Conservation (phyloP, 2,329 filamentous ascomycete species). For the Periconia macrospinosa region DNA sequence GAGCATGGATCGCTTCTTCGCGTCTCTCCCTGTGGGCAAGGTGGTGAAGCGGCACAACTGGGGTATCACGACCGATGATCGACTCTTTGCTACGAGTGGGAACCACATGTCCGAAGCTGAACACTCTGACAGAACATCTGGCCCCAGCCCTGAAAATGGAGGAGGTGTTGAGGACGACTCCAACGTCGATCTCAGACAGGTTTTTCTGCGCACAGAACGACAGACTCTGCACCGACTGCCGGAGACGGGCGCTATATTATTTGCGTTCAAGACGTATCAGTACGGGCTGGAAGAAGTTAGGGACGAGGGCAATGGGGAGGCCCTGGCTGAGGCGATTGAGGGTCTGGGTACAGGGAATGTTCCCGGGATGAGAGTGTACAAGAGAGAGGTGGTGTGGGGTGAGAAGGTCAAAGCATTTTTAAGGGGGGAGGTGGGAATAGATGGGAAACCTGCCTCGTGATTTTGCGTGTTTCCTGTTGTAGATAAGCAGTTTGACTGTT, state of each 20-base stretch:
- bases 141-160: not conserved
- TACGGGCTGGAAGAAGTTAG: slow-evolving; percentile 60
- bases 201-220: slow-evolving; percentile 58
- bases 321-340: slow-evolving; percentile 60
- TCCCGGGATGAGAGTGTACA: slow-evolving; percentile 62
- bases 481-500: too few species aligned
- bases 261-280: slow-evolving; percentile 65
- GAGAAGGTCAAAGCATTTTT: slow-evolving; percentile 57
- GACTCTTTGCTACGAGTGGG: slow-evolving; percentile 45
- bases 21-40: slow-evolving; percentile 54
- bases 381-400: slow-evolving; percentile 60
- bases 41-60: slow-evolving; percentile 61
- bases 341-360: slow-evolving; percentile 60
- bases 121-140: not conserved
- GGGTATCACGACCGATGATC: slow-evolving; percentile 47
- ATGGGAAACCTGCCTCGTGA: too few species aligned
- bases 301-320: slow-evolving; percentile 58
- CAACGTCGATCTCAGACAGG: slow-evolving; percentile 47
- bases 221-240: slow-evolving; percentile 65
- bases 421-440: slow-evolving; percentile 25
- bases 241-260: slow-evolving; percentile 57
- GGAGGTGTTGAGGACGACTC: slow-evolving; percentile 28
- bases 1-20: slow-evolving; percentile 66
- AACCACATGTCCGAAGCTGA: slow-evolving; percentile 49
- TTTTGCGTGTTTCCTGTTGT: too few species aligned